Conservation (phyloP, 179 eudicot species). For the Beta macrorhiza region DNA sequence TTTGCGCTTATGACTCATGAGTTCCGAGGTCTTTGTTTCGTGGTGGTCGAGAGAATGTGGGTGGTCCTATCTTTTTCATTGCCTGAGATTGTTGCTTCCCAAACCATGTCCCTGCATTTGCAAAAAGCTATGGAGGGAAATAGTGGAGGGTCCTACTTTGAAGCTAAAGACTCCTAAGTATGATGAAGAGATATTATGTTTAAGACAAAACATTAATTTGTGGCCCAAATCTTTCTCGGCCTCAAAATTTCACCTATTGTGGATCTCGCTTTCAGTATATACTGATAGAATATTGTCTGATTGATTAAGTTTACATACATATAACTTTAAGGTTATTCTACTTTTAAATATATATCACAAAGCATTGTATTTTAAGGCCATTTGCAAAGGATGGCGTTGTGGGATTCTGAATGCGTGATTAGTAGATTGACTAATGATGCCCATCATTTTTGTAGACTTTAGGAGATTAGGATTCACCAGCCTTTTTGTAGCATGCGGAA, state of each 20-base stretch:
- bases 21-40: neutral
- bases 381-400: constrained; percentile 16
- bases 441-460: constrained; percentile 9
- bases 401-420: constrained; percentile 1
- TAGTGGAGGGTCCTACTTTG: constrained; percentile 28
- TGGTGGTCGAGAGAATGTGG: constrained; percentile 20
- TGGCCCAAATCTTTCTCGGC: constrained; percentile 24
- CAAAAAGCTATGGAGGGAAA: neutral
- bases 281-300: constrained; percentile 12
- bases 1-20: neutral
- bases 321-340: constrained; percentile 19
- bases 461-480: constrained; percentile 20
- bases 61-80: neutral
- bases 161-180: constrained; percentile 20
- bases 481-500: constrained; percentile 32
- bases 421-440: constrained; percentile 15
- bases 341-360: neutral
- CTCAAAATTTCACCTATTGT: constrained; percentile 15
- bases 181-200: constrained; percentile 19
- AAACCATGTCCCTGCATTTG: constrained; percentile 11
- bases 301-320: neutral
- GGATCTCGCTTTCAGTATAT: constrained; percentile 26
- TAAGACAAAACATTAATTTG: constrained; percentile 18
- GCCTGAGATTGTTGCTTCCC: constrained; percentile 10
- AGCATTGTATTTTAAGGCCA: neutral